Conservation (phyloP, 73 alveolate species). For the Paramecium octaurelia region DNA sequence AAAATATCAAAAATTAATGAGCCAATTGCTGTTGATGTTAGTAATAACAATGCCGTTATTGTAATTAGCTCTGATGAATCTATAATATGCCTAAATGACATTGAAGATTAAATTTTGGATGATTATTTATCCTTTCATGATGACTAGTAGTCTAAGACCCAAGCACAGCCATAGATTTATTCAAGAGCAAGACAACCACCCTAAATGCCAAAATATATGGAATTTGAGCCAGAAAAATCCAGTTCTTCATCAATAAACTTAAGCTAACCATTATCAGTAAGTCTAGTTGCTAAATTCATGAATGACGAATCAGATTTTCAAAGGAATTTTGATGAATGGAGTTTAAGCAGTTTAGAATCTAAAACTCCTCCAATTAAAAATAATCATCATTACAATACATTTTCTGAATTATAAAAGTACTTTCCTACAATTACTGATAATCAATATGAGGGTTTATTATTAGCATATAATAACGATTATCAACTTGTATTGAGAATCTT, state of each 20-base stretch:
- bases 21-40: neutral
- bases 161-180: neutral
- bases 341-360: neutral
- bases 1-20: neutral
- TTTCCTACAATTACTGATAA: neutral
- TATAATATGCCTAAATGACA: neutral
- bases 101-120: neutral
- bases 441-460: neutral
- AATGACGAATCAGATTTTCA: neutral
- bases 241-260: neutral
- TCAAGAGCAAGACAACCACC: neutral
- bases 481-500: neutral
- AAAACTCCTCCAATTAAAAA: neutral
- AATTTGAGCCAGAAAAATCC: neutral
- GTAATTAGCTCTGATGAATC: conserved; percentile 3
- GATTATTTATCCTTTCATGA: neutral
- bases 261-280: conserved; percentile 1
- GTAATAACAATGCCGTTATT: neutral
- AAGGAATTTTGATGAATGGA: neutral
- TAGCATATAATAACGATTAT: neutral
- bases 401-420: neutral
- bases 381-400: neutral
- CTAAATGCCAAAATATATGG: neutral
- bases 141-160: neutral
- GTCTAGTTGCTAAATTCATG: neutral